These are phyloP conservation scores for Nakazawaea laoshanensis DNA, from an alignment of 805 yeast genomes.

Conservation along the genomic window DNA sequence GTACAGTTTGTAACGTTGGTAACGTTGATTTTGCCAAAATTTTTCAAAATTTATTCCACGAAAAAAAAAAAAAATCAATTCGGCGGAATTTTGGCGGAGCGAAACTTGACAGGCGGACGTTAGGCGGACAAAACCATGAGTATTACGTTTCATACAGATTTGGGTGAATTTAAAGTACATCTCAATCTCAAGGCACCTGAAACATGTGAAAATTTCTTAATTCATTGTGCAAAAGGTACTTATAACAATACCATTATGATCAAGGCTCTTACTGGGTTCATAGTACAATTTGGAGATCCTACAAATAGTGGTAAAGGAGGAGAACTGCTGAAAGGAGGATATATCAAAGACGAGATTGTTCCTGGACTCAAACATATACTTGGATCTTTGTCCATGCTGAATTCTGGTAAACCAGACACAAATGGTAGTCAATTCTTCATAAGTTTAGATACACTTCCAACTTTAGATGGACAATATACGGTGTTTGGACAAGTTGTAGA, in stretches of 20 bases:
- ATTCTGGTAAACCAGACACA: constrained; percentile 47
- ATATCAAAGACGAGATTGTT: constrained; percentile 18
- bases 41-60: no score
- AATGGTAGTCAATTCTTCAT: constrained; percentile 56
- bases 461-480: constrained; percentile 19
- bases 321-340: constrained; percentile 19
- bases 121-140: constrained; percentile 13
- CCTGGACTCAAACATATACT: constrained; percentile 14
- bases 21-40: no score
- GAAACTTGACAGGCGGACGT: no score
- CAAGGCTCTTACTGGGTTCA: constrained; percentile 42
- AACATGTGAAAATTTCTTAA: constrained; percentile 30
- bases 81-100: no score
- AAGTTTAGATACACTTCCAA: constrained; percentile 15
- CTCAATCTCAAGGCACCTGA: constrained; percentile 29
- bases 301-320: constrained; percentile 22
- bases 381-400: constrained; percentile 43
- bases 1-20: no score
- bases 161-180: constrained; percentile 30
- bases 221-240: constrained; percentile 35
- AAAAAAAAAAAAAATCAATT: no score
- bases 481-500: constrained; percentile 15
- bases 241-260: constrained; percentile 23
- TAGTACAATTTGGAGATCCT: constrained; percentile 38
- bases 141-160: constrained; percentile 25